phyloP scores from a whole-genome alignment of 139 green algal species.

The Micractinium sp. region DNA sequence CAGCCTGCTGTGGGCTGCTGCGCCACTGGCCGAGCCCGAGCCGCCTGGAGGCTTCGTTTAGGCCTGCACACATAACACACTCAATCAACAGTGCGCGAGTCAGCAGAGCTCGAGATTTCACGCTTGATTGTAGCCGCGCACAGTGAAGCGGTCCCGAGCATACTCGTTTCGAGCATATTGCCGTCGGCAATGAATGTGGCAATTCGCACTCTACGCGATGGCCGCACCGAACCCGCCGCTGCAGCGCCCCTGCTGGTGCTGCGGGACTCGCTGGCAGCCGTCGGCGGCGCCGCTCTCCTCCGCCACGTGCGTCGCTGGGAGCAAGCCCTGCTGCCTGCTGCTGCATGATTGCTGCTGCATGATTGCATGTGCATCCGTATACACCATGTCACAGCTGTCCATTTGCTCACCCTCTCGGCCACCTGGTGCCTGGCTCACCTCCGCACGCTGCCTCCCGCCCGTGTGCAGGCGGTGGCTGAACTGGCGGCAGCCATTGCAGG shows the following conservation, averaged over 20 bases:
- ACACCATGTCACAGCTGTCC: neutral
- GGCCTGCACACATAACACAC: too few species aligned
- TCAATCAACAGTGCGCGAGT: too few species aligned
- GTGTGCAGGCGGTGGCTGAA: conserved; percentile 24
- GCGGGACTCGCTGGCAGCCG: conserved; percentile 10
- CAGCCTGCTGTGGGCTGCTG: too few species aligned
- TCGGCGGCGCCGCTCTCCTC: conserved; percentile 38
- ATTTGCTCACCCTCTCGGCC: neutral
- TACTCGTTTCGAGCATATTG: neutral
- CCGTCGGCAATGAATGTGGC: neutral
- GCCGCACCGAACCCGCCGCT: neutral
- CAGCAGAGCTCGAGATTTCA: too few species aligned
- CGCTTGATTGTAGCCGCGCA: too few species aligned
- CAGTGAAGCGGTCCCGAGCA: too few species aligned
- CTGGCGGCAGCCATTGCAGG: neutral
- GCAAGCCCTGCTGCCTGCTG: neutral
- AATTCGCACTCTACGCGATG: conserved; percentile 13
- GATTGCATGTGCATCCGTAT: neutral
- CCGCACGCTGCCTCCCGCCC: neutral
- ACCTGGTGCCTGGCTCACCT: neutral
- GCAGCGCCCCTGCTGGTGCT: conserved; percentile 30
- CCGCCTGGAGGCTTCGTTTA: too few species aligned
- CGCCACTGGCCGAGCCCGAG: too few species aligned
- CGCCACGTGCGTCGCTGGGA: conserved; percentile 2
- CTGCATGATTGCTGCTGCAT: neutral